These are phyloP conservation scores for Chionographis japonica DNA, from an alignment of 106 monocot genomes.

Conservation along the genomic window DNA sequence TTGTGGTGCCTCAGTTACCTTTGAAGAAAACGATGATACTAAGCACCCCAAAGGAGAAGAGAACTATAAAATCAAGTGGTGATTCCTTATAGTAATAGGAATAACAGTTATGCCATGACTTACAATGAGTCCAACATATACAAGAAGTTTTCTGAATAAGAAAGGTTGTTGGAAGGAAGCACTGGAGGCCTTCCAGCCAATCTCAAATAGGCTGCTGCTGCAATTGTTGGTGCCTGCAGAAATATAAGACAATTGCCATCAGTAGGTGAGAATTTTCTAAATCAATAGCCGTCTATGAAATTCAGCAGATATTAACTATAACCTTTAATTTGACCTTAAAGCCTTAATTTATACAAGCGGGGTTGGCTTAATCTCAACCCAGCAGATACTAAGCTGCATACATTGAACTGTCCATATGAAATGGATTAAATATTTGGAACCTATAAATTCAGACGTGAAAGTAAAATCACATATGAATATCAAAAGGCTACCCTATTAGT, in stretches of 20 bases:
- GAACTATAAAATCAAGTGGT: neutral
- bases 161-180: slow-evolving; percentile 76
- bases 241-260: slow-evolving; percentile 1
- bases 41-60: neutral
- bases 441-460: neutral
- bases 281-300: too few species aligned
- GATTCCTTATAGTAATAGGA: neutral
- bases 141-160: slow-evolving; percentile 95
- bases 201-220: slow-evolving; percentile 87
- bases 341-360: too few species aligned
- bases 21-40: neutral
- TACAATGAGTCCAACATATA: slow-evolving; percentile 98
- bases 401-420: neutral
- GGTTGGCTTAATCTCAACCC: too few species aligned
- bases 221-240: slow-evolving; percentile 90
- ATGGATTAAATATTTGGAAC: too few species aligned
- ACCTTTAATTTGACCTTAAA: too few species aligned
- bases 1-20: too few species aligned
- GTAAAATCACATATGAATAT: neutral
- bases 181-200: slow-evolving; percentile 89
- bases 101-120: slow-evolving; percentile 10
- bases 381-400: neutral
- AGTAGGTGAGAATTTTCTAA: neutral
- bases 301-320: too few species aligned
- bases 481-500: neutral